Evolutionary conservation across 345 rosid species (phyloP), one percentile per base, ranked within the genome.

Genomic region (Populus alba): DNA sequence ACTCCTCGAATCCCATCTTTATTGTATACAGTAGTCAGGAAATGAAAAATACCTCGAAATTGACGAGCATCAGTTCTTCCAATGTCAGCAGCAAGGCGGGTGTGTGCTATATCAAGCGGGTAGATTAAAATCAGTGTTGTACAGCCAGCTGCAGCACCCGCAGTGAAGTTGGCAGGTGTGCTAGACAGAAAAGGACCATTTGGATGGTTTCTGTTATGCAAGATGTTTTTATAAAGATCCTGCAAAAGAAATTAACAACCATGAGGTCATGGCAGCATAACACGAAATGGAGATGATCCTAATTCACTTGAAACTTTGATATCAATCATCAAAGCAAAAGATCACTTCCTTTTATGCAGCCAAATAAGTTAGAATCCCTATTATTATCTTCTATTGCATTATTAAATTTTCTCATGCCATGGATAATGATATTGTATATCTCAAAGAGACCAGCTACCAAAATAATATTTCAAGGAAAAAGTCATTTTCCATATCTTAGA

Each of bases 121-220:
- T 96, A 96, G 80, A 96, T 92, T 22, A 95, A 76, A 66, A 92
- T 81, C 79, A 91, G 78, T 37, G 97, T 89, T 25, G 97, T 88
- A 55, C 99, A 96, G 27, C 97, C 99, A 68, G 98, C 97, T 1
- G 93, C 95, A 79, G 98, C 89, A 23, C 99, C 98, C 2, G 99
- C 97, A 1, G 91, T 79, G 81, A 92, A 95, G 85, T 96, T 96
- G 79, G 98, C 97, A 10, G 92, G 82, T 65, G 91, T 81, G 10
- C 99, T 97, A 23, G 97, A 88, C 25, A 90, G 35, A 65, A 88
- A 35, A 76, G 83, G 86, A 80, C 87, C 81, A 75, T 88, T 83
- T 66, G 75, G 84, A 78, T 83, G 81, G 80, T 85, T 83, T 45
- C 87, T 84, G 67, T 87, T 89, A 70, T 97, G 80, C 68, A 94